Evolutionary conservation across 2,329 filamentous ascomycete species (phyloP).

Genomic region (Beauveria caledonica): DNA sequence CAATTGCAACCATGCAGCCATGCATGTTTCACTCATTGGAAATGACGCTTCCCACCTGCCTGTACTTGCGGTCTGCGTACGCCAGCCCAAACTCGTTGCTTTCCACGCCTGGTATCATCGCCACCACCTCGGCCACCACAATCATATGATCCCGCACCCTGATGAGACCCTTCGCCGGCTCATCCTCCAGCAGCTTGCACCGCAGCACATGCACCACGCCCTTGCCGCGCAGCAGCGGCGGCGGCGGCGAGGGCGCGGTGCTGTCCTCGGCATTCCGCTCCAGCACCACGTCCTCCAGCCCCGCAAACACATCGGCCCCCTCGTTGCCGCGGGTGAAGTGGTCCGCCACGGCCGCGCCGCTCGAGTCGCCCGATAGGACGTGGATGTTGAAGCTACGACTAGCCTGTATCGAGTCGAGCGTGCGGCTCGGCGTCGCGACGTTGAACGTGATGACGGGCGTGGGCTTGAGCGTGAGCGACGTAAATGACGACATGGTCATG

Average conservation of each 20-base stretch:
- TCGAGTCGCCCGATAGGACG: slow-evolving; percentile 38
- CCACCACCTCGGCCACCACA: slow-evolving; percentile 42
- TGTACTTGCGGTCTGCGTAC: slow-evolving; percentile 42
- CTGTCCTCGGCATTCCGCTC: slow-evolving; percentile 7
- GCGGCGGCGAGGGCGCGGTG: slow-evolving; percentile 1
- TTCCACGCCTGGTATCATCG: slow-evolving; percentile 29
- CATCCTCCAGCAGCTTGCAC: slow-evolving; percentile 34
- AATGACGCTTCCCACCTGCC: slow-evolving; percentile 32
- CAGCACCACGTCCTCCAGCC: slow-evolving; percentile 20
- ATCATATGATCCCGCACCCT: slow-evolving; percentile 43
- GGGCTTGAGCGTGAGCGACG: slow-evolving; percentile 44
- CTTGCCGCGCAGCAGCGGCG: slow-evolving; percentile 38
- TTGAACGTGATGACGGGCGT: slow-evolving; percentile 49
- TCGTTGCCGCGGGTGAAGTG: slow-evolving; percentile 44
- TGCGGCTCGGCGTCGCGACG: slow-evolving; percentile 46
- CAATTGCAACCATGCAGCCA: background rate
- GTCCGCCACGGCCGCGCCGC: slow-evolving; percentile 42
- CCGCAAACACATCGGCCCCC: slow-evolving; percentile 30
- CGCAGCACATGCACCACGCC: slow-evolving; percentile 45
- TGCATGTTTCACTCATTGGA: background rate
- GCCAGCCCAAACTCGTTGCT: slow-evolving; percentile 35
- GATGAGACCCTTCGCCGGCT: slow-evolving; percentile 33
- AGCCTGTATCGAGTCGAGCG: slow-evolving; percentile 40
- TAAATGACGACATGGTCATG: slow-evolving; percentile 54
- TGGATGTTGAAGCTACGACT: slow-evolving; percentile 46